These are phyloP conservation scores for Colletotrichum graminicola DNA, from an alignment of 2,329 filamentous ascomycete genomes.

Conservation along the genomic window DNA sequence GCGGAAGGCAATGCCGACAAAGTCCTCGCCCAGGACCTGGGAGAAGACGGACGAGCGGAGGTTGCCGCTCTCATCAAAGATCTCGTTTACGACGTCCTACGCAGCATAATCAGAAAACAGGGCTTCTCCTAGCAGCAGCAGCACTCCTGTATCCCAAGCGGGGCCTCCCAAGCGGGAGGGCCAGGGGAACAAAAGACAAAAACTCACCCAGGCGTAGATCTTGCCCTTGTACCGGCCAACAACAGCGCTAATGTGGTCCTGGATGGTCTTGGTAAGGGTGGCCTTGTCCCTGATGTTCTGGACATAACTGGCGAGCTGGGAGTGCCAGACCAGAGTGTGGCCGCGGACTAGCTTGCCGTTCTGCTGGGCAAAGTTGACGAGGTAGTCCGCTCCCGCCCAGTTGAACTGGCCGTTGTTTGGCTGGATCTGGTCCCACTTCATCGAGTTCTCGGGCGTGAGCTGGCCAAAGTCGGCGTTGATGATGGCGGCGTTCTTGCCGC, in stretches of 20 bases:
- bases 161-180: no score
- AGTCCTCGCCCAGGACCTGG: constrained; percentile 76
- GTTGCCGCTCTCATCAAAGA: constrained; percentile 71
- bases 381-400: constrained; percentile 67
- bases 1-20: constrained; percentile 77
- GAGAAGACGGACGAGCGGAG: constrained; percentile 74
- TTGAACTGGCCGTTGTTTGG: constrained; percentile 64
- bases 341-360: constrained; percentile 73
- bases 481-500: constrained; percentile 64
- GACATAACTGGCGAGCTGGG: constrained; percentile 71
- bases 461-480: constrained; percentile 73
- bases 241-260: constrained; percentile 70
- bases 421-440: constrained; percentile 76
- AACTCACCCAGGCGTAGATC: constrained; percentile 66
- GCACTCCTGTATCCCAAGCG: no score
- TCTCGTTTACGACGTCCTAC: constrained; percentile 74
- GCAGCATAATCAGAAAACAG: constrained; percentile 18
- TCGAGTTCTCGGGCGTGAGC: constrained; percentile 76
- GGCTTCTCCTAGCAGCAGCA: not conserved
- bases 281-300: constrained; percentile 63
- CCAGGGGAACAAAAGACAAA: not conserved
- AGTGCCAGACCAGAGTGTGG: constrained; percentile 76
- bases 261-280: constrained; percentile 66
- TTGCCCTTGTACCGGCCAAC: constrained; percentile 73
- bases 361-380: constrained; percentile 67